Base-by-base conservation (phyloP, 2,329 filamentous ascomycete species). In the Diaporthe sp. region DNA sequence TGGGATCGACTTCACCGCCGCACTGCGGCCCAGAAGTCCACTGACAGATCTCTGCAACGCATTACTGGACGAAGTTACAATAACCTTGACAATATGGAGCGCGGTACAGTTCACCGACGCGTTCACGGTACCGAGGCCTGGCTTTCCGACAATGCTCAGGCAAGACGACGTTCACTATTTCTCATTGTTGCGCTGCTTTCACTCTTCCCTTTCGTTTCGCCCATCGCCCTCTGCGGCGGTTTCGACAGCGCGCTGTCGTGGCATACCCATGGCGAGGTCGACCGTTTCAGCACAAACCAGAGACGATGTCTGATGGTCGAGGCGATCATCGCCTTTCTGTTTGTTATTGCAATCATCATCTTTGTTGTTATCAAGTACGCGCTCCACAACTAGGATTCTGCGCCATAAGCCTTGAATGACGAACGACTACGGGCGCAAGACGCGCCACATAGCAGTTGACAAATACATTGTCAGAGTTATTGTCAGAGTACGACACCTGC, bases 171-270 rank as follows among this genome's bases (percentile, higher is more conserved):
- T 4, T 73, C 76, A 0, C 84, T 86, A 71, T 90, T 88, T 77
- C 78, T 81, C 12, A 58, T 80, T 17, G 84, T 88, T 76, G 79
- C 85, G 60, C 42, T 81, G 0, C 62, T 88, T 57, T 86, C 85
- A 25, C 72, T 87, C 1, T 83, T 90, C n/a, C 89, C 89, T 0
- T 86, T 90, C 65, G 80, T 88, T 13, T 85, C 87, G 0, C 75
- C 88, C 0, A 78, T 89, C 10, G 85, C 86, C 1, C 82, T 88
- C 37, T 82, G 79, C 13, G 87, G 88, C 15, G 83, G 81, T 17
- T 86, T 90, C 61, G 84, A 88, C 77, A 81, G 82, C 0, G 84
- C 84, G 0, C 83, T 90, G 39, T 84, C 84, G 9, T 90, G 88
- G 88, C 86, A 84, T 71, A 89, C 88, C 0, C 80, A 83, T 2